phyloP scores from a whole-genome alignment of 768 basidiomycete genomes.

The Pulveroboletus sp. region DNA sequence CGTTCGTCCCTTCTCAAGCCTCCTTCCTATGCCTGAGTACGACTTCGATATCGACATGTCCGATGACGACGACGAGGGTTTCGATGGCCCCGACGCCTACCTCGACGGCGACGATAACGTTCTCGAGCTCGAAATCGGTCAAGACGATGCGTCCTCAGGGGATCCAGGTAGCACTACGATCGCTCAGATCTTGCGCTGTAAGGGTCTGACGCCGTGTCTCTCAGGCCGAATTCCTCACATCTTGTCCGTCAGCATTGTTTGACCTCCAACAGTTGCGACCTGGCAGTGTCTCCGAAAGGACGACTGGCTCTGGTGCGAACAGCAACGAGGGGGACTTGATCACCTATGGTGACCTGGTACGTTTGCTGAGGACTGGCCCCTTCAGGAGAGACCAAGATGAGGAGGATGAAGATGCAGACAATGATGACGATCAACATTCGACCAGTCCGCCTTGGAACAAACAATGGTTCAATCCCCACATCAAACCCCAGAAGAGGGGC shows the following conservation, averaged over 20 bases:
- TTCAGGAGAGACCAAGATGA: constrained; percentile 34
- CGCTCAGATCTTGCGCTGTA: constrained; percentile 29
- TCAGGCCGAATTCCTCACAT: constrained; percentile 2
- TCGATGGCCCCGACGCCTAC: constrained; percentile 33
- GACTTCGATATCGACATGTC: constrained; percentile 17
- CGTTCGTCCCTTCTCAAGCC: background rate
- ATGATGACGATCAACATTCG: constrained; percentile 29
- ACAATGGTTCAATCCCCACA: constrained; percentile 38
- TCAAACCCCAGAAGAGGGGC: constrained; percentile 60
- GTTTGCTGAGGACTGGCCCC: constrained; percentile 14
- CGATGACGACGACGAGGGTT: constrained; percentile 30
- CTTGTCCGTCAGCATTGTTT: constrained; percentile 22
- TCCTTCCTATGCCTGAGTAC: constrained; percentile 16
- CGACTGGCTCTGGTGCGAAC: background rate
- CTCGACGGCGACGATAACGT: constrained; percentile 33
- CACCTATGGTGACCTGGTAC: constrained; percentile 25
- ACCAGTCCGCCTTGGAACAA: constrained; percentile 24
- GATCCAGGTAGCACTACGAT: constrained; percentile 10
- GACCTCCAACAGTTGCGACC: constrained; percentile 24
- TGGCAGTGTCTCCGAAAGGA: constrained; percentile 9
- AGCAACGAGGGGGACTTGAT: constrained; percentile 7
- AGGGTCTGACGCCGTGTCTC: constrained; percentile 2
- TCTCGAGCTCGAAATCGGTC: constrained; percentile 31
- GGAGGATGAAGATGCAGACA: constrained; percentile 37
- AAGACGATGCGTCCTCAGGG: constrained; percentile 15